A percentile compares a stretch with the other conserved stretches of the same genome.
These are phyloP conservation scores for Epicoccum sorghinum DNA, from an alignment of 2,329 filamentous ascomycete species.

Conservation along the genomic window DNA sequence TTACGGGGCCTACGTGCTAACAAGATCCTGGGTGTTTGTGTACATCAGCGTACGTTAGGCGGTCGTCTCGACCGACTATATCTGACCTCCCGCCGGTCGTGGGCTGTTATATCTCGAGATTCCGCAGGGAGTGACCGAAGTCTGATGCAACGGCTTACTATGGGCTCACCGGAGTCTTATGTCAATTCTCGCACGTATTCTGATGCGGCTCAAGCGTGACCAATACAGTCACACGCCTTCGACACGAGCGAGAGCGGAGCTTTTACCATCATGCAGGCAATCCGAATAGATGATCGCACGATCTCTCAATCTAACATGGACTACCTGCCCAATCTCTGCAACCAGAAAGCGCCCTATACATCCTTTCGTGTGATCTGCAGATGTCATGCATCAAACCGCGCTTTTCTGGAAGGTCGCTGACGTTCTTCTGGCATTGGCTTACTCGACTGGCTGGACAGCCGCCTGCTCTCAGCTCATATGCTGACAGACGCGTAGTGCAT, in stretches of 20 bases:
- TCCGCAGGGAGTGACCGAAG: not conserved
- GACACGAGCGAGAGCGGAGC: not conserved
- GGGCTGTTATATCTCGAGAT: not conserved
- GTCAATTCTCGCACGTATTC: not conserved
- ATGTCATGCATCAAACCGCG: slow-evolving; percentile 5
- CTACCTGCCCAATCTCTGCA: not conserved
- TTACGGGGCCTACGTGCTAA: too few relatives aligned
- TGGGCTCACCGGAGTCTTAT: slow-evolving; percentile 6
- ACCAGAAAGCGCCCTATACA: not conserved
- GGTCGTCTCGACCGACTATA: too few relatives aligned
- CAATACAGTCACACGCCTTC: not conserved
- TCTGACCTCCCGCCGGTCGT: not conserved
- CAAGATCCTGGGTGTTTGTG: too few relatives aligned
- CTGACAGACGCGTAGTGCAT: slow-evolving; percentile 16
- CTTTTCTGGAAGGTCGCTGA: not conserved
- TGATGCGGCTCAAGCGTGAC: not conserved
- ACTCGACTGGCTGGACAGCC: slow-evolving; percentile 9
- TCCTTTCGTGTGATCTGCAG: not conserved
- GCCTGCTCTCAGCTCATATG: slow-evolving; percentile 9
- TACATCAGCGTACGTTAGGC: too few relatives aligned
- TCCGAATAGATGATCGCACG: not conserved
- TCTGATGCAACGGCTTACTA: not conserved
- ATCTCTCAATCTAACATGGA: not conserved
- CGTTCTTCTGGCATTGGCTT: not conserved
- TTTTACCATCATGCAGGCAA: not conserved